phyloP scores from a whole-genome alignment of 306 rosid genomes.

The Cicer chorassanicum region DNA sequence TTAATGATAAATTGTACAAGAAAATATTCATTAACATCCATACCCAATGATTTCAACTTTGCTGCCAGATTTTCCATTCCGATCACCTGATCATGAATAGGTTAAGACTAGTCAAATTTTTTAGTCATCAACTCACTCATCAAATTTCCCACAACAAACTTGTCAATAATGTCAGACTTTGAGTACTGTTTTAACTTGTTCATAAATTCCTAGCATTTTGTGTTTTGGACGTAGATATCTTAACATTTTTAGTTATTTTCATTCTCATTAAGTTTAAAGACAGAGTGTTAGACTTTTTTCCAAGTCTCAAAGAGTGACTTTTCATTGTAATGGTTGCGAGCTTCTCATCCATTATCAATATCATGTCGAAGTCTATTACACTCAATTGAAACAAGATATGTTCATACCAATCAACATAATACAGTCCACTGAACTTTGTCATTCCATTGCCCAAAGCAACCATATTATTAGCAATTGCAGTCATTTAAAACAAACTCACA shows the following conservation, averaged over 20 bases:
- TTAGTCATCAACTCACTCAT: background rate
- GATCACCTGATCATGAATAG: background rate
- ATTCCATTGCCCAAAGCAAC: background rate
- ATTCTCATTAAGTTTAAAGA: no score
- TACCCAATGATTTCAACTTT: background rate
- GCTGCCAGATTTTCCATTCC: background rate
- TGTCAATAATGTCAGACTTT: background rate
- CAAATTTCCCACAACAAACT: background rate
- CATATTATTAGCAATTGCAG: background rate
- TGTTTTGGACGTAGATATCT: background rate
- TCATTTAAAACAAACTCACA: background rate
- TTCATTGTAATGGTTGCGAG: background rate
- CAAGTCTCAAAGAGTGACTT: background rate
- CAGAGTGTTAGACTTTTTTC: no score
- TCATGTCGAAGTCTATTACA: no score
- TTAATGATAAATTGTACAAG: no score
- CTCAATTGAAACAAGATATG: no score
- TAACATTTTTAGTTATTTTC: background rate
- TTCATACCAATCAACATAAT: background rate
- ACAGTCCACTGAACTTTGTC: background rate
- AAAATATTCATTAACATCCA: no score
- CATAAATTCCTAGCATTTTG: no score
- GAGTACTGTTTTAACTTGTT: no score
- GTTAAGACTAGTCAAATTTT: background rate
- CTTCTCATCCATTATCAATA: no score